Evolutionary conservation across 768 basidiomycete species (phyloP).

Genomic region (Suillus occidentalis): DNA sequence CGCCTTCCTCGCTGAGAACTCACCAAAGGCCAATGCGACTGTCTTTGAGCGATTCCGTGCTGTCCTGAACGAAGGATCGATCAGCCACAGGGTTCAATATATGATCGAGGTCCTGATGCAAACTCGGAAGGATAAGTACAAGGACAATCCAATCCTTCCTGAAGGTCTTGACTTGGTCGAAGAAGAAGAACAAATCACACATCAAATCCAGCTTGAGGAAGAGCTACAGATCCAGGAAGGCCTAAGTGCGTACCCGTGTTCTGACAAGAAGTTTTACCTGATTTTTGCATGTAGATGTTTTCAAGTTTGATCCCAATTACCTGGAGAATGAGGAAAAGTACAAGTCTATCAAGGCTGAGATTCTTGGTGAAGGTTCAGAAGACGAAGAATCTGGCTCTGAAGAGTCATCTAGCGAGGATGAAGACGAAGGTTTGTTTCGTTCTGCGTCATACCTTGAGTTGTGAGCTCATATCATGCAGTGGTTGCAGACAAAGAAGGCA

Average conservation of each 20-base stretch:
- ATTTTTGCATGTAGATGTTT: conserved; percentile 65
- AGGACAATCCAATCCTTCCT: conserved; percentile 93
- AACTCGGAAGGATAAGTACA: conserved; percentile 97
- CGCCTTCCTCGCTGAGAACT: conserved; percentile 89
- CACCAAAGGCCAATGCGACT: conserved; percentile 91
- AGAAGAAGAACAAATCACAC: conserved; percentile 97
- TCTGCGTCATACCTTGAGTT: conserved; percentile 28
- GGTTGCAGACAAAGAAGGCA: conserved; percentile 80
- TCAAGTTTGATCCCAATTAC: conserved; percentile 90
- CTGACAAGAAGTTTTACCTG: conserved; percentile 6
- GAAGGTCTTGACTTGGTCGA: conserved; percentile 97
- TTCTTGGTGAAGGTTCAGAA: conserved; percentile 85
- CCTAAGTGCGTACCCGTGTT: conserved; percentile 55
- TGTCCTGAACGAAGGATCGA: conserved; percentile 90
- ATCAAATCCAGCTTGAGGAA: conserved; percentile 89
- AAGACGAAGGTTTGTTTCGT: conserved; percentile 42
- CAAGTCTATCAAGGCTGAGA: conserved; percentile 86
- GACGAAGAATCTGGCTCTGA: conserved; percentile 66
- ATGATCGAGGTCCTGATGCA: conserved; percentile 99
- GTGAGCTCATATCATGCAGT: conserved; percentile 36
- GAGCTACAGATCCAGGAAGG: conserved; percentile 94
- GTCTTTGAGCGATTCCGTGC: conserved; percentile 97
- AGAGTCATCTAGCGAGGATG: conserved; percentile 65
- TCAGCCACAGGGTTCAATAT: conserved; percentile 96
- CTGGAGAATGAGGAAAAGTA: conserved; percentile 94